Evolutionary conservation across 164 flowering plant genomes (phyloP), one percentile per base, ranked within the genome.

Genomic region (Hamamelis virginiana): DNA sequence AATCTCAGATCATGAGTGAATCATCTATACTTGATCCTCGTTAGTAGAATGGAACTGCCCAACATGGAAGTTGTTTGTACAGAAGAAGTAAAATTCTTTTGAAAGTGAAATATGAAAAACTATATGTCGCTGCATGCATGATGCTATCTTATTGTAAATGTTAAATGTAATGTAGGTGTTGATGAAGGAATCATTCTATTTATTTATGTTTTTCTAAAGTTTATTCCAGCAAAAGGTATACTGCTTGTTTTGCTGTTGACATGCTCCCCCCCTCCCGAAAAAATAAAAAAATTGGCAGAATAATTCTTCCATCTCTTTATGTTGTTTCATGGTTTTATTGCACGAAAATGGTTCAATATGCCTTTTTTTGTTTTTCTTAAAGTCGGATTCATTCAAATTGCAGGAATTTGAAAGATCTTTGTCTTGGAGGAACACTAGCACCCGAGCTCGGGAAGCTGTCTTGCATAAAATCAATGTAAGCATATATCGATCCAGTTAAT

Each of bases 371-470:
- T 63, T 23, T 38, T 33, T 33, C 41, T 33, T 6, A 33, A 33
- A 33, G 41, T 33, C 41, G 6, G 41, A 33, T 6, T 33, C 21
- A n/a, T 74, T 53, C 21, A 10, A 23, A 26, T 56, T 76, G 71
- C 78, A 87, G 91, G 78, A 70, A 82, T 55, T 67, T 86, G 75
- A 81, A 59, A 62, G 83, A 83, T 75, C 80, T 84, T 1, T 75
- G 85, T 60, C 82, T 87, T 8, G 75, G 58, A 67, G 91, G 89
- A 59, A 81, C 76, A 9, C 56, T 87, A 67, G 71, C 72, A 18
- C 86, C 89, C 33, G 85, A 87, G 51, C 64, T 87, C 15, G 85
- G 81, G 61, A 69, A 78, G 9, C 81, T 87, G 43, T 13, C 56
- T 26, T 16, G 74, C 66, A 51, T 87, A 41, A 82, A 77, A 71